phyloP scores from a whole-genome alignment of 2,329 filamentous ascomycete genomes.

The Exophiala oligosperma region DNA sequence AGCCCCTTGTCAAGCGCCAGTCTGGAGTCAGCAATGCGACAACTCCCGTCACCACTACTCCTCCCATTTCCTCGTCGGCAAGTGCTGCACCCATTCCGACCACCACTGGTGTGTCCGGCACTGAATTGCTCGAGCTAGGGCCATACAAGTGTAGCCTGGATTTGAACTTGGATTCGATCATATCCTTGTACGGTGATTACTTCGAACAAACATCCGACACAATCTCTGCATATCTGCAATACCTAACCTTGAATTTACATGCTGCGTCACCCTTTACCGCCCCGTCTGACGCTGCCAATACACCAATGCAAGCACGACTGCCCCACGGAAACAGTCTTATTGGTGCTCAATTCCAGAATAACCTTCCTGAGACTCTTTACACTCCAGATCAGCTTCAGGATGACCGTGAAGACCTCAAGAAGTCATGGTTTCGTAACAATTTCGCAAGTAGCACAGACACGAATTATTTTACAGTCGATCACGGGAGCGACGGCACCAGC shows the following conservation, averaged over 20 bases:
- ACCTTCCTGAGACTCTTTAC: slow-evolving; percentile 48
- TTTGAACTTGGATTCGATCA: slow-evolving; percentile 53
- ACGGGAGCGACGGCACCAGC: slow-evolving; percentile 31
- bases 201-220: slow-evolving; percentile 55
- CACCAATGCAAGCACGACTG: slow-evolving; percentile 43
- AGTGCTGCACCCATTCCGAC: slow-evolving; percentile 18
- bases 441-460: slow-evolving; percentile 21
- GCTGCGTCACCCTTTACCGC: slow-evolving; percentile 48
- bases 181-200: slow-evolving; percentile 54
- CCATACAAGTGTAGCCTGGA: slow-evolving; percentile 55
- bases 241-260: slow-evolving; percentile 61
- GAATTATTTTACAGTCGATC: slow-evolving; percentile 51
- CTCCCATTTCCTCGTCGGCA: slow-evolving; percentile 10
- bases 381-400: slow-evolving; percentile 50
- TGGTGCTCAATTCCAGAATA: slow-evolving; percentile 47
- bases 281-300: slow-evolving; percentile 44
- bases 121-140: slow-evolving; percentile 44
- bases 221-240: slow-evolving; percentile 54
- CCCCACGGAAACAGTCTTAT: slow-evolving; percentile 48
- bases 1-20: slow-evolving; percentile 9
- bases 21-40: background rate
- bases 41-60: background rate
- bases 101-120: slow-evolving; percentile 29
- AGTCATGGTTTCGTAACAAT: slow-evolving; percentile 51
- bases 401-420: slow-evolving; percentile 59